These are phyloP conservation scores for Papilionanthe hybrid DNA, from an alignment of 116 monocot genomes.

Conservation along the genomic window DNA sequence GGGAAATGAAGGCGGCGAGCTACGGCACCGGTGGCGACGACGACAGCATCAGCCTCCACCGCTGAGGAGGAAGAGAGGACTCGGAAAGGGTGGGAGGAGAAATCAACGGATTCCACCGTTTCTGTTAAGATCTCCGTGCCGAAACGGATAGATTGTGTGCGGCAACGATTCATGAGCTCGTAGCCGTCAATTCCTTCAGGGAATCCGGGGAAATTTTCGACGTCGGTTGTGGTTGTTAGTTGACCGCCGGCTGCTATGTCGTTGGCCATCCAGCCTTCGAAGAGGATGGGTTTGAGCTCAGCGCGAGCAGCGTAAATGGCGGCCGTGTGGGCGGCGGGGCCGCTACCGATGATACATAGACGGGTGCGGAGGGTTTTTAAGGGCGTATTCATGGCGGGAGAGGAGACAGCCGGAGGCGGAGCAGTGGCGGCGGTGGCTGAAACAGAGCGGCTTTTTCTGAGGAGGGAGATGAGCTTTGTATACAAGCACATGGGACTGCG, in stretches of 20 bases:
- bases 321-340: constrained; percentile 95
- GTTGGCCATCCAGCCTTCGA: constrained; percentile 94
- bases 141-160: constrained; percentile 64
- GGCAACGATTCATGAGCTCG: constrained; percentile 76
- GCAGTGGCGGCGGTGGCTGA: constrained; percentile 11
- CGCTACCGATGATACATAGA: constrained; percentile 94
- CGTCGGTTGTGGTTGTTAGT: constrained; percentile 96
- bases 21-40: constrained; percentile 93
- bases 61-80: constrained; percentile 39
- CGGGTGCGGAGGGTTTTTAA: constrained; percentile 40
- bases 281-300: constrained; percentile 75
- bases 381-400: constrained; percentile 16
- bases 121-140: constrained; percentile 73
- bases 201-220: constrained; percentile 94
- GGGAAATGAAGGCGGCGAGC: constrained; percentile 73
- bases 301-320: constrained; percentile 93
- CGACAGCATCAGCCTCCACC: constrained; percentile 60
- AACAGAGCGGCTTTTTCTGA: constrained; percentile 23
- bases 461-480: constrained; percentile 37
- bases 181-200: constrained; percentile 73
- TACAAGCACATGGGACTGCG: constrained; percentile 19
- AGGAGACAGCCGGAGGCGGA: constrained; percentile 10
- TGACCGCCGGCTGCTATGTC: constrained; percentile 91
- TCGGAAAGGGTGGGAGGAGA: constrained; percentile 59
- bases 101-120: constrained; percentile 74